Evolutionary conservation across 2,329 filamentous ascomycete species (phyloP), one percentile per base, ranked within the genome.

Genomic region (Triangularia setosa): DNA sequence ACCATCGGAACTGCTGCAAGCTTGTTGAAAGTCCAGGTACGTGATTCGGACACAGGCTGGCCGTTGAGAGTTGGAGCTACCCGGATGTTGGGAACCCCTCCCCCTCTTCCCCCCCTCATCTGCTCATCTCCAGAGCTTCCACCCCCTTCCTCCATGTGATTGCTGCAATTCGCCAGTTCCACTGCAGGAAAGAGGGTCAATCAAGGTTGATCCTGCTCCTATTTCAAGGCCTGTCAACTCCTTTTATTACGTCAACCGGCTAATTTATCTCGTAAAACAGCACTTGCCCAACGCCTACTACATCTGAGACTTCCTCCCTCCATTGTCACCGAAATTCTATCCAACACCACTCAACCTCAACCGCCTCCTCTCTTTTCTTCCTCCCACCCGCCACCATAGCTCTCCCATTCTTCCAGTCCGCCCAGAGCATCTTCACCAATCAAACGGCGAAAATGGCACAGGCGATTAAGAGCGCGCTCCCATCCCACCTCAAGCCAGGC

Each of bases 401-500:
- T 54, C 57, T 33, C 24, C 40, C 56, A 35, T 60, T 57, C 18
- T 53, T 63, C 55, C 40, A 24, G 27, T 53, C 53, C 40, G 40
- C 40, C 40, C 40, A 48, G n/a, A 48, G 40, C 35, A 60, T 33
- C 28, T 18, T 24, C 27, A 16, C 4, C n/a, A 23, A 73, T 65
- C 11, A 62, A 40, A 16, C 52, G 58, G 54, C 58, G 60, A 79
- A 74, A 73, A 94, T 94, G 90, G 88, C 86, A 74, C 65, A 69
- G 52, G 81, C 82, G 72, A 81, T 88, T 72, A 92, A 87, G 82
- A 88, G 86, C 79, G 90, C 91, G 69, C 82, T 97, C 72, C 92
- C 93, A 69, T 84, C 90, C 53, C 94, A 96, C 83, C 85, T 97
- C 73, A 94, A 92, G 85, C 84, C 88, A 67, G 73, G 73, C 71